Evolutionary conservation across 2,329 filamentous ascomycete genomes (phyloP), one percentile per base, ranked within the genome.

Genomic region (Arthrobotrys musiformis): DNA sequence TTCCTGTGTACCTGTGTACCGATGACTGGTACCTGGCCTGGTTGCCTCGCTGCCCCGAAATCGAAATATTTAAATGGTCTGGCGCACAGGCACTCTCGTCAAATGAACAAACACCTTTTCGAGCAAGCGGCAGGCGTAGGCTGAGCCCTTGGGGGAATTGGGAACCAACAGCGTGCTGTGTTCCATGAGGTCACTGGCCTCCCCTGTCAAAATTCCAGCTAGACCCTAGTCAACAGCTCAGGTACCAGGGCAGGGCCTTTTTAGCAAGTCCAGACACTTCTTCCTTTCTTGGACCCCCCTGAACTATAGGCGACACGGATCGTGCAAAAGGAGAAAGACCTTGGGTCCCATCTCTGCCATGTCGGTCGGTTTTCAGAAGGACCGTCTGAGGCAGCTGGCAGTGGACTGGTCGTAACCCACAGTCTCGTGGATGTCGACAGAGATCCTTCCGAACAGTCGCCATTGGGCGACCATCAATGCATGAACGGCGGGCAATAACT

Each of bases 261-360:
- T 42, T 54, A 26, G 56, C 56, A 42, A 61, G 67, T 70, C 22
- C 40, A 40, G 33, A 26, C 26, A 40, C 56, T 37, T 35, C 48
- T 72, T 64, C 68, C 68, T 64, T 24, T 63, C 28, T 30, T 54
- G 58, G 68, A 40, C 42, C 35, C 68, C 68, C 58, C 69, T 73
- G 60, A 68, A 13, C 40, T 24, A 26, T 68, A 58, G 66, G 54
- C 66, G 66, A 70, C 66, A 69, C 46, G 33, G 62, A 63, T 64
- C 40, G 5, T 46, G 60, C 50, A 26, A 66, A 58, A 66, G 60
- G 60, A 66, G 60, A 46, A 70, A 52, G 66, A 70, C 35, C 46
- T 30, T 17, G 56, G 40, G 22, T 35, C 13, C 50, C 37, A 35
- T 68, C 50, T 35, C 28, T 58, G 15, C 46, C 54, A 19, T 5